Percentiles rank a stretch among this genome's conserved stretches.
These are phyloP conservation scores for Aspergillus jensenii DNA, from an alignment of 2,329 filamentous ascomycete genomes.

Conservation along the genomic window DNA sequence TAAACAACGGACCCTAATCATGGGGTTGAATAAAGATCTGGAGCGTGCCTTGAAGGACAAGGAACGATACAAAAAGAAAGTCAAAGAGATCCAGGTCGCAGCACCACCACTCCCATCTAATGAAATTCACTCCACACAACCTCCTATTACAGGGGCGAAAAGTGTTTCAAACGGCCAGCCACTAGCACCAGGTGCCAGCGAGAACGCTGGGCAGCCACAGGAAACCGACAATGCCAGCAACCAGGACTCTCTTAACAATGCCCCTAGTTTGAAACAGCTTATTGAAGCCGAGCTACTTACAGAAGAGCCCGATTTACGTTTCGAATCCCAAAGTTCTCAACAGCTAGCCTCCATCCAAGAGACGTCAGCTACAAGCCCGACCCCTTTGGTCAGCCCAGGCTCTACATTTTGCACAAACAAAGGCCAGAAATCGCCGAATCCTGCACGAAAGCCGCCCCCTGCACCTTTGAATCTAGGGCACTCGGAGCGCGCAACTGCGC, in stretches of 20 bases:
- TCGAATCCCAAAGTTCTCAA: conserved; percentile 11
- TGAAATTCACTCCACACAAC: conserved; percentile 9
- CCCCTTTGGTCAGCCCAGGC: conserved; percentile 22
- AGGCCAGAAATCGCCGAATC: conserved; percentile 48
- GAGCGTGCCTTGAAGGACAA: conserved; percentile 91
- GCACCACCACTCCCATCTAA: conserved; percentile 38
- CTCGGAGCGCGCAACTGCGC: conserved; percentile 42
- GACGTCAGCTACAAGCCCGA: conserved; percentile 17
- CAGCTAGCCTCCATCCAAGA: conserved; percentile 17
- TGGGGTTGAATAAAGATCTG: conserved; percentile 91
- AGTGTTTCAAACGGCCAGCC: neutral
- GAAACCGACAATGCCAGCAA: neutral
- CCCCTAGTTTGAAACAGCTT: conserved; percentile 8
- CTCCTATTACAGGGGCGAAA: conserved; percentile 12
- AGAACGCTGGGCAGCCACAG: neutral
- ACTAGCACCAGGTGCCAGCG: neutral
- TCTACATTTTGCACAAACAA: conserved; percentile 20
- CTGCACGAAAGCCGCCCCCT: conserved; percentile 77
- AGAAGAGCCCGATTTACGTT: conserved; percentile 5
- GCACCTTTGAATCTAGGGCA: conserved; percentile 73
- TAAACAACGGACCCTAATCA: conserved; percentile 90
- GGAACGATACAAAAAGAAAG: conserved; percentile 85
- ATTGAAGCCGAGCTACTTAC: conserved; percentile 5
- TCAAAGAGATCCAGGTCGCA: conserved; percentile 69
- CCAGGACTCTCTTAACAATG: conserved; percentile 1